Evolutionary conservation across 116 monocot species (phyloP), one percentile per base, ranked within the genome.

Genomic region (Dioscorea cayenensis): DNA sequence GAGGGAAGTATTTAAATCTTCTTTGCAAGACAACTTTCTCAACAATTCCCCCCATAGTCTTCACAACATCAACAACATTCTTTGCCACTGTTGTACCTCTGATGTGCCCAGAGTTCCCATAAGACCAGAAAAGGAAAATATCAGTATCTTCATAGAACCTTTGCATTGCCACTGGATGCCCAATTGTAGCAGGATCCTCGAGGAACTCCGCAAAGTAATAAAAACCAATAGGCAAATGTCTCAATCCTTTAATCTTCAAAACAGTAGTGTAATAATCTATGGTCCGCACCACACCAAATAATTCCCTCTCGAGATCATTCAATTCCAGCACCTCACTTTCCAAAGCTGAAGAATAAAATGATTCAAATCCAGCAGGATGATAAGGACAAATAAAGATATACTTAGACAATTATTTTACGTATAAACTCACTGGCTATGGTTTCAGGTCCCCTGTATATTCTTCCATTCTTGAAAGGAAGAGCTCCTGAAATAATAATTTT

Each of bases 261-360:
- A 81, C 72, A 51, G 81, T 85, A n/a, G 81, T 81, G 74, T 81
- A 81, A 67, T 85, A 85, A 68, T 85, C 85, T 68, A 85, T 78
- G 0, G 69, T 81, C 49, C 66, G 68, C 28, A 85, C 85, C 72
- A 75, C 78, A 66, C 73, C 55, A 51, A 85, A 85, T 74, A 85
- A 63, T 59, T 78, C 69, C 63, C 62, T 85, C 58, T 85, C 85
- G 32, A 81, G 77, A 18, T 77, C 72, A 70, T 81, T 85, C 35
- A 85, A 37, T 48, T 72, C 81, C 36, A 85, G 70, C 52, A 81
- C 81, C 64, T 74, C 64, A 49, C 58, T 69, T 68, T 83, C 68
- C 59, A 10, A 64, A 75, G 14, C 83, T 72, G 68, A 60, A 43
- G 49, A 76, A 73, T 43, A 60, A 69, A 51, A 13, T 7, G 14